phyloP scores from a whole-genome alignment of 179 eudicot species.

The Spinacia oleracea region DNA sequence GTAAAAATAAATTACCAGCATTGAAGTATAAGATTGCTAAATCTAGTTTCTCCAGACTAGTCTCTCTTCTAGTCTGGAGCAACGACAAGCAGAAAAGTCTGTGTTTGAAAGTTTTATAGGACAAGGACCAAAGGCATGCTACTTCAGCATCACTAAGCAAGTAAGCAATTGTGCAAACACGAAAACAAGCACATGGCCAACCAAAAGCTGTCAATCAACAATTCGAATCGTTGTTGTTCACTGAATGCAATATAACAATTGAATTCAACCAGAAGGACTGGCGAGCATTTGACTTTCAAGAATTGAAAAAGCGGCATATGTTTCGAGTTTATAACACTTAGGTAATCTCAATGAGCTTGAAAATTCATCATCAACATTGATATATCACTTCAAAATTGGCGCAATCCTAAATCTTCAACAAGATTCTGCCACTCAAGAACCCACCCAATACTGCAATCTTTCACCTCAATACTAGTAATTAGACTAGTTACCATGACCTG shows the following conservation, averaged over 20 bases:
- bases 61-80: neutral
- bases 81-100: neutral
- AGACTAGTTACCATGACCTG: neutral
- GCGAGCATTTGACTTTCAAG: no score
- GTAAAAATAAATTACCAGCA: neutral
- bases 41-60: neutral
- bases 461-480: neutral
- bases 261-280: neutral
- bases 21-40: neutral
- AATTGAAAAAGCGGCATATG: neutral
- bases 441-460: neutral
- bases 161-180: neutral
- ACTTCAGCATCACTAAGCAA: neutral
- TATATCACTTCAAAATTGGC: neutral
- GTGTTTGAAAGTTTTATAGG: no score
- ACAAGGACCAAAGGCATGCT: neutral
- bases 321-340: neutral
- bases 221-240: neutral
- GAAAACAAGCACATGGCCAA: neutral
- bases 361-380: neutral
- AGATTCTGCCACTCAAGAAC: neutral
- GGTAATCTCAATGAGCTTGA: neutral
- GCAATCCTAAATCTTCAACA: constrained; percentile 1
- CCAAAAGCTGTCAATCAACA: neutral
- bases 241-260: neutral